Evolutionary conservation across 208 protist genomes (phyloP), one percentile per base, ranked within the genome.

Genomic region (Trypanosoma boissoni): DNA sequence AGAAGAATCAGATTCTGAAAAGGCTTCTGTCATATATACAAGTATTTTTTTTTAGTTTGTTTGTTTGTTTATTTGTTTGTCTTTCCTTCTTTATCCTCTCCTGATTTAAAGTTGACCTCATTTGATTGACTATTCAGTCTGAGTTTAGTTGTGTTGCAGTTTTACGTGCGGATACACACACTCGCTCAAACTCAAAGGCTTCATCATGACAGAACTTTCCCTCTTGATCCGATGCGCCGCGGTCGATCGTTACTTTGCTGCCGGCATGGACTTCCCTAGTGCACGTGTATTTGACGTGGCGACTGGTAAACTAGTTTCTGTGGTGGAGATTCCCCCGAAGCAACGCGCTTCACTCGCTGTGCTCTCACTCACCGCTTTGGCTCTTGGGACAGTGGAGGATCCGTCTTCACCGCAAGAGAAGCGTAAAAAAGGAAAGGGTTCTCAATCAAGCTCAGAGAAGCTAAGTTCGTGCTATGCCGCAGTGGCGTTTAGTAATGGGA

Each of bases 271-370:
- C 62, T 88, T 83, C 68, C 84, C 88, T 7, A 76, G 56, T 41
- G 84, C 80, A 2, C 75, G 83, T 28, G 80, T 94, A n/a, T 90
- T 94, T 68, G 79, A 91, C 67, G 77, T 81, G 9, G 59, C 69
- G 4, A 78, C 74, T 23, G 79, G 74, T 0, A 21, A 51, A 10
- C 71, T 94, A 6, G 74, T 59, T 1, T 55, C 76, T 9, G 70
- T 82, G n/a, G 68, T 91, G 16, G 74, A 81, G 27, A 60, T 85
- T n/a, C 74, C 82, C 0, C 50, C 50, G 31, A 75, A 65, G 8
- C 66, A 67, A 31, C 72, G 73, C 48, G 54, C 54, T 16, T 77
- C 80, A 0, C 71, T 87, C 21, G 74, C 80, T 16, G 64, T 76
- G 0, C 48, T 85, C 5, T 88, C 72, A 3, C 74, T 91, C 16